Percentiles rank a stretch among this genome's conserved stretches.
These are phyloP conservation scores for Boletus semigastroideus DNA, from an alignment of 1,284 basidiomycete species.

Conservation along the genomic window DNA sequence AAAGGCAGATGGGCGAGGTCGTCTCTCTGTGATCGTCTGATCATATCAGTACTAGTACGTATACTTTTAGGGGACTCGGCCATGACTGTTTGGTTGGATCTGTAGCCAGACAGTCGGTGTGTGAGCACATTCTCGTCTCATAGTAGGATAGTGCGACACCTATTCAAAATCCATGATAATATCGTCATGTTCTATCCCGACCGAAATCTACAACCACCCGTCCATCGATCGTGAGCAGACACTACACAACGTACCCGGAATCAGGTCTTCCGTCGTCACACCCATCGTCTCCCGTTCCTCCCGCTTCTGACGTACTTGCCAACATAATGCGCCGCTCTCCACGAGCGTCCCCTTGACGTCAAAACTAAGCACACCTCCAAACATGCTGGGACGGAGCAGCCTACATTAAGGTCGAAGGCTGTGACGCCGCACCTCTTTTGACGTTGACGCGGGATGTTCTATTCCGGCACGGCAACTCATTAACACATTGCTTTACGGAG, in stretches of 20 bases:
- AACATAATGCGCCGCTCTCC: slow-evolving; percentile 68
- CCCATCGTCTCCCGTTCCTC: slow-evolving; percentile 72
- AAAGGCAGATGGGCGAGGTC: no score
- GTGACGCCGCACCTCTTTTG: no score
- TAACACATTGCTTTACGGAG: no score
- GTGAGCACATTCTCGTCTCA: no score
- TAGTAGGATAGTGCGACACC: slow-evolving; percentile 14
- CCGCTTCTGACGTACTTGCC: slow-evolving; percentile 64
- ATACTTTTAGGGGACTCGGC: no score
- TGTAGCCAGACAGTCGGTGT: no score
- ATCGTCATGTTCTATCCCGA: slow-evolving; percentile 83
- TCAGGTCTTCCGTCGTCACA: slow-evolving; percentile 79
- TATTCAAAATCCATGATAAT: slow-evolving; percentile 83
- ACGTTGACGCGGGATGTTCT: no score
- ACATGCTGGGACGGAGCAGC: slow-evolving; percentile 56
- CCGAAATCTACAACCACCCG: slow-evolving; percentile 44
- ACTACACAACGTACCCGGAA: slow-evolving; percentile 55
- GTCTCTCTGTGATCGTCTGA: no score
- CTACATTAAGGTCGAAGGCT: no score
- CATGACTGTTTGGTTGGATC: no score
- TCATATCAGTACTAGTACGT: no score
- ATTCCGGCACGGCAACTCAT: no score
- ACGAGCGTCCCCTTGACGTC: slow-evolving; percentile 71
- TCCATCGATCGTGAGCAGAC: not conserved
- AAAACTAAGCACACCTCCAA: slow-evolving; percentile 81